Conservation (phyloP, 164 flowering plant species). For the Aristolochia californica region DNA sequence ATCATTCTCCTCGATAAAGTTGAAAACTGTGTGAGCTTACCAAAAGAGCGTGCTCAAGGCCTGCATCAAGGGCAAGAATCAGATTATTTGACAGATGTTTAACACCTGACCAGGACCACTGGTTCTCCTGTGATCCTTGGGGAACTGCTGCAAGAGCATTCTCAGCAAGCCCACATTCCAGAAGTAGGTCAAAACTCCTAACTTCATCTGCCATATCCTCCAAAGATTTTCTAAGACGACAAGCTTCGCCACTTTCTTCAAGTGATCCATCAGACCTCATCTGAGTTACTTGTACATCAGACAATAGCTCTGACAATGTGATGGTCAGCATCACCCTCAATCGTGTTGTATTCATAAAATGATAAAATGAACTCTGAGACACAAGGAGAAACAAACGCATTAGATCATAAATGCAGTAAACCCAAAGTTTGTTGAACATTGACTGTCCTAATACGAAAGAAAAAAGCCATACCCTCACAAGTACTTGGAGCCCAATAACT, state of each 20-base stretch:
- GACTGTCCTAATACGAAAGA: neutral
- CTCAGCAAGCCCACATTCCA: constrained; percentile 71
- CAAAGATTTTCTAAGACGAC: constrained; percentile 73
- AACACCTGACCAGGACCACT: constrained; percentile 92
- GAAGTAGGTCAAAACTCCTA: constrained; percentile 35
- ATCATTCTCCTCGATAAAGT: neutral
- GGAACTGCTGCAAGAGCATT: constrained; percentile 43
- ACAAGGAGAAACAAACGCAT: neutral
- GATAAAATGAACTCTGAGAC: constrained; percentile 82
- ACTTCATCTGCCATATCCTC: constrained; percentile 83
- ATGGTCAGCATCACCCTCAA: constrained; percentile 92
- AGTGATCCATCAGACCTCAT: constrained; percentile 90
- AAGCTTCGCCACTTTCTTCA: constrained; percentile 95
- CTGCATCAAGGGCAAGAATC: constrained; percentile 89
- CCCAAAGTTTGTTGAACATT: neutral
- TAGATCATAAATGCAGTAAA: neutral
- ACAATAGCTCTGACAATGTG: constrained; percentile 93
- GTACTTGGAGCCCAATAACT: constrained; percentile 86
- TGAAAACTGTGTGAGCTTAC: constrained; percentile 26
- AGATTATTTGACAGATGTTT: constrained; percentile 70
- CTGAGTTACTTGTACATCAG: constrained; percentile 97
- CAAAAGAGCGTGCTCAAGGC: constrained; percentile 89
- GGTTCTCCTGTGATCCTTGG: constrained; percentile 43
- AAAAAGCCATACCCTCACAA: constrained; percentile 57
- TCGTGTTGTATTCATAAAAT: constrained; percentile 80